Base-by-base conservation (phyloP, 1,284 basidiomycete species). In the Marasmius sp. region DNA sequence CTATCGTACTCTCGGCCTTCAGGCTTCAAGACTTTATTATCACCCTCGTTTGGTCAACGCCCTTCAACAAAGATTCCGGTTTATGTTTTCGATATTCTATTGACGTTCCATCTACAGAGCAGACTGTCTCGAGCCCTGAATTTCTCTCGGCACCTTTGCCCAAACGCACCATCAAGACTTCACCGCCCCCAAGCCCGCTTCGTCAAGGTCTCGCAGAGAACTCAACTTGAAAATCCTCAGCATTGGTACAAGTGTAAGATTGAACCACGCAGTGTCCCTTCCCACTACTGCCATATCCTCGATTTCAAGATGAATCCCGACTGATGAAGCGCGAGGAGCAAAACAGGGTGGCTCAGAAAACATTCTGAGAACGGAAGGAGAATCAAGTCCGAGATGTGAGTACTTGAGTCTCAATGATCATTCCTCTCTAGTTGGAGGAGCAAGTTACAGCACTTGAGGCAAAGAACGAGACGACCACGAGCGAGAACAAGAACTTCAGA, bases 361-460 rank as follows among this genome's bases (percentile, higher is more conserved):
- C 92, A 0, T 94, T 94, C 76, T 81, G 92, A 54, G 92, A 94
- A 72, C 85, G 92, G 60, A 94, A 94, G 77, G 92, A 94, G 75
- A 92, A 91, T 69, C 92, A 94, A 75, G 92, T 94, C 64, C 91
- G 91, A 72, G 92, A 94, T 70, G 92, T 93, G 70, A 78, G 90
- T 82, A 58, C n/a, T 22, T 45, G 38, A 22, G 62, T 56, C 60
- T 61, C 38, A 49, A 22, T 34, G 4, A 36, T 10, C 6, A 41
- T 39, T 36, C 18, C 33, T 11, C 37, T 18, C 6, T 38, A 94
- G 92, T 77, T 94, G 59, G 92, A 94, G 74, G 92, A 94, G 71
- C 86, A 93, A 71, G 85, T 94, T 14, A 85, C 91, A 3, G 87
- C 83, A 27, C 83, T 93, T 22, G 91, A 93, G 69, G 85, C 87